Base-by-base conservation (phyloP, 2,329 filamentous ascomycete species). In the Aspergillus sp. region DNA sequence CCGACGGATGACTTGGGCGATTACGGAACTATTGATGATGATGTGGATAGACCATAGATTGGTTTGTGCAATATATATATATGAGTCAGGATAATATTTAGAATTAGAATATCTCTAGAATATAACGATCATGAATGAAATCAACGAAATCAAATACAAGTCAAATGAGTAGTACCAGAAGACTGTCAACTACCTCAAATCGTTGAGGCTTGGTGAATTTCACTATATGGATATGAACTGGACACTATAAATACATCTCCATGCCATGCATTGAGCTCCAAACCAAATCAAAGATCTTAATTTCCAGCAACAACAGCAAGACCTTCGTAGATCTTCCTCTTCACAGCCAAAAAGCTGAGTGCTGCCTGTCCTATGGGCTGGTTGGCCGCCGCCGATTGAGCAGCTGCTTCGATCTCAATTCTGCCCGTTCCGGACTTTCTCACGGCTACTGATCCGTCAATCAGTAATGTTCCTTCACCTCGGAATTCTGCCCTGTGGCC, bases 401-500 rank as follows among this genome's bases (percentile, higher is more conserved):
- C 86, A 5, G 85, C 81, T 46, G 85, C 86, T 69, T 95, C 91
- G 12, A 95, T 82, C 68, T 94, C 91, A 58, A 96, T 89, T 54
- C 80, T 83, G 0, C 90, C 90, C n/a, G 85, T 86, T 1, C 82
- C 84, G 37, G 85, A 88, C 74, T 98, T 97, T 47, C 88, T 77
- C 37, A 98, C 90, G 4, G 90, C 87, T 6, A 97, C 90, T 7
- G 81, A 80, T 2, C 88, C 87, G 61, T 97, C 91, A 44, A 98
- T 85, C 7, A 98, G 78, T 45, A 98, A 73, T 7, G 86, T 94
- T 49, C 93, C 93, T 67, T 97, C 91, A 39, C 93, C 93, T 39
- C 89, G 79, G 66, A 97, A 96, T 65, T 96, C 93, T 1, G 91
- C 91, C 10, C 81, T 83, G 69, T 96, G 90, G 0, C 90, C 90